phyloP scores from a whole-genome alignment of 2,329 filamentous ascomycete species.

The Pyrenochaeta sp. region DNA sequence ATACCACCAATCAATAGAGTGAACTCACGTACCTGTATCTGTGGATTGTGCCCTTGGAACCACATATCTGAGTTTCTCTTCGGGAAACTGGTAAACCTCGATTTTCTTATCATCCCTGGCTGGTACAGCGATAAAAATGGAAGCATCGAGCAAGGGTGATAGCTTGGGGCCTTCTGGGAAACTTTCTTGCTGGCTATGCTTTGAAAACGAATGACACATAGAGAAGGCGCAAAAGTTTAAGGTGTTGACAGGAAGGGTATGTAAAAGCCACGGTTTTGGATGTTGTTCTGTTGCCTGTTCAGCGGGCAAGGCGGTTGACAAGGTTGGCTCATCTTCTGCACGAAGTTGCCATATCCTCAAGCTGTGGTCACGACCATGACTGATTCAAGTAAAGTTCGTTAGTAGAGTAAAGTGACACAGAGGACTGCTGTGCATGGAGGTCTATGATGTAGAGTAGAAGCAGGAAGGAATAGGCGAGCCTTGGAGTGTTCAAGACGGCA shows the following conservation, averaged over 20 bases:
- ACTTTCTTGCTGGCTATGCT: neutral
- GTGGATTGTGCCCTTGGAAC: constrained; percentile 55
- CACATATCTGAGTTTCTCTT: constrained; percentile 71
- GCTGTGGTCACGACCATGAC: constrained; percentile 89
- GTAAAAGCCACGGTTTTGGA: constrained; percentile 81
- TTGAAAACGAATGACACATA: constrained; percentile 53
- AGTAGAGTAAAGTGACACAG: neutral
- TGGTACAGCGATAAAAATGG: constrained; percentile 78
- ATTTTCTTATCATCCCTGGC: constrained; percentile 62
- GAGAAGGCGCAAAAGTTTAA: constrained; percentile 94
- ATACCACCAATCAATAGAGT: too few relatives aligned
- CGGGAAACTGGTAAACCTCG: constrained; percentile 84
- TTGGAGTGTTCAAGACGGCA: neutral
- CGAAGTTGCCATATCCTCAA: constrained; percentile 83
- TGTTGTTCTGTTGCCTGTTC: constrained; percentile 61
- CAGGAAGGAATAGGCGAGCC: constrained; percentile 4
- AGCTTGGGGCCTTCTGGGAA: neutral
- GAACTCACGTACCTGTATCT: constrained; percentile 53
- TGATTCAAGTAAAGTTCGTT: constrained; percentile 48
- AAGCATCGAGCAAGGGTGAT: constrained; percentile 17
- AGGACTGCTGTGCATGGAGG: too few relatives aligned
- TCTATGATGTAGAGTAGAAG: too few relatives aligned
- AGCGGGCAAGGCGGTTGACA: constrained; percentile 75
- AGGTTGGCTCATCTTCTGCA: constrained; percentile 64
- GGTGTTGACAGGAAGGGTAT: constrained; percentile 85